Percentiles rank a stretch among this genome's conserved stretches.
Evolutionary conservation across 139 green algal genomes (phyloP).

Genomic region (Haematococcus sp.): DNA sequence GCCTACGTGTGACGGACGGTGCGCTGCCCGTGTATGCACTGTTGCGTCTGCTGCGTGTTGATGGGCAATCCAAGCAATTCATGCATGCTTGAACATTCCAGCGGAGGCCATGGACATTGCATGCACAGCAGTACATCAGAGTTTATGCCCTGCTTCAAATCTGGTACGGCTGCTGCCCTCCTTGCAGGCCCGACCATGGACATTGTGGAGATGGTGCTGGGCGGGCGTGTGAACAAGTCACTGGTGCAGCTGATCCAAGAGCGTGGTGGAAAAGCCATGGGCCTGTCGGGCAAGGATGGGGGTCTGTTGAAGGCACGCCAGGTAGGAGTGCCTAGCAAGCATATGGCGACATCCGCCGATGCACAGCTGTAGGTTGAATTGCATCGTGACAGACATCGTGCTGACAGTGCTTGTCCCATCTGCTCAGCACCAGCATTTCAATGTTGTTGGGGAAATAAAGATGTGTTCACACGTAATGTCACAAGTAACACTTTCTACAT

Average conservation of each 20-base stretch:
- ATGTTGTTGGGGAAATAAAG: no score
- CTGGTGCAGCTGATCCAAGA: slow-evolving; percentile 96
- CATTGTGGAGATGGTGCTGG: slow-evolving; percentile 98
- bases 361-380: no score
- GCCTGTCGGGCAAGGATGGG: slow-evolving; percentile 95
- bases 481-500: no score
- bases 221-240: slow-evolving; percentile 96
- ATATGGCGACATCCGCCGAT: neutral
- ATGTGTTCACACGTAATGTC: no score
- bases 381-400: neutral
- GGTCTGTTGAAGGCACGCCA: slow-evolving; percentile 81
- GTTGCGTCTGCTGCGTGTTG: neutral
- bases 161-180: no score
- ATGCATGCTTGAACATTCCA: neutral
- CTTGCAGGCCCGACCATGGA: slow-evolving; percentile 96
- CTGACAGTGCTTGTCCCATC: no score
- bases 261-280: slow-evolving; percentile 86
- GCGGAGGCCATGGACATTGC: neutral
- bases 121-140: no score
- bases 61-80: neutral
- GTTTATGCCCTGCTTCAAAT: no score
- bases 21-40: no score
- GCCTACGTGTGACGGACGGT: slow-evolving; percentile 95
- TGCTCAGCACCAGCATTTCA: no score
- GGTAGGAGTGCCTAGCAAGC: slow-evolving; percentile 14